These are phyloP conservation scores for Neurospora sp. DNA, from an alignment of 495 filamentous ascomycete genomes.

Conservation along the genomic window DNA sequence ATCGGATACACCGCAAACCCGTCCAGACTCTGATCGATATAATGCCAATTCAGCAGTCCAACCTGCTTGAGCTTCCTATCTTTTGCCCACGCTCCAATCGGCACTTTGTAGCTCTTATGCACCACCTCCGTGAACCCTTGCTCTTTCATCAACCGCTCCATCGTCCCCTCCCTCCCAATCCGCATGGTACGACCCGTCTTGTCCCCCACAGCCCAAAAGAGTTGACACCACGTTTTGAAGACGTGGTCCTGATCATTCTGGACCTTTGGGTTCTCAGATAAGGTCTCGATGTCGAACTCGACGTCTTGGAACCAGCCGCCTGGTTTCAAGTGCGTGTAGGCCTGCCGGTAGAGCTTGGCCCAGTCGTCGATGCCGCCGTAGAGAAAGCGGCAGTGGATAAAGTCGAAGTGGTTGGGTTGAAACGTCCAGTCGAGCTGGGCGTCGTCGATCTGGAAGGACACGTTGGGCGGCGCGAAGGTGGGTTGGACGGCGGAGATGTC, in stretches of 20 bases:
- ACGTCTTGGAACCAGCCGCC: constrained; percentile 2
- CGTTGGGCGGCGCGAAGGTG: not conserved
- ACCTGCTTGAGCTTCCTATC: constrained; percentile 7
- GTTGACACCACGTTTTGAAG: constrained; percentile 1
- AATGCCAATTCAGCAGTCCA: not conserved
- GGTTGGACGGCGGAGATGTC: not conserved
- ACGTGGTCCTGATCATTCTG: not conserved
- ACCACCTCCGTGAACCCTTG: constrained; percentile 2
- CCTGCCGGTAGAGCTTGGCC: not conserved
- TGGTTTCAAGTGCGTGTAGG: not conserved
- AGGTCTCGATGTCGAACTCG: constrained; percentile 4
- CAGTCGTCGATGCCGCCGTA: not conserved
- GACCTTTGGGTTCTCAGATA: not conserved
- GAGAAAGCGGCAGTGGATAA: not conserved
- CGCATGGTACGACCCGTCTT: not conserved
- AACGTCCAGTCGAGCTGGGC: not conserved
- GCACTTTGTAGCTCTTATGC: constrained; percentile 1
- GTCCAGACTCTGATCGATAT: constrained; percentile 4
- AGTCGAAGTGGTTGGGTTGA: not conserved
- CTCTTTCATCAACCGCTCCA: not conserved
- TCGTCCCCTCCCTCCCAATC: not conserved
- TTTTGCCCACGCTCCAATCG: constrained; percentile 8
- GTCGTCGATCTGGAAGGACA: not conserved
- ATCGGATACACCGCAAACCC: constrained; percentile 4
- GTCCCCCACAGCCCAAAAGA: constrained; percentile 6